Conservation (phyloP, 2,329 filamentous ascomycete genomes). For the Stachybotrys echinatus region DNA sequence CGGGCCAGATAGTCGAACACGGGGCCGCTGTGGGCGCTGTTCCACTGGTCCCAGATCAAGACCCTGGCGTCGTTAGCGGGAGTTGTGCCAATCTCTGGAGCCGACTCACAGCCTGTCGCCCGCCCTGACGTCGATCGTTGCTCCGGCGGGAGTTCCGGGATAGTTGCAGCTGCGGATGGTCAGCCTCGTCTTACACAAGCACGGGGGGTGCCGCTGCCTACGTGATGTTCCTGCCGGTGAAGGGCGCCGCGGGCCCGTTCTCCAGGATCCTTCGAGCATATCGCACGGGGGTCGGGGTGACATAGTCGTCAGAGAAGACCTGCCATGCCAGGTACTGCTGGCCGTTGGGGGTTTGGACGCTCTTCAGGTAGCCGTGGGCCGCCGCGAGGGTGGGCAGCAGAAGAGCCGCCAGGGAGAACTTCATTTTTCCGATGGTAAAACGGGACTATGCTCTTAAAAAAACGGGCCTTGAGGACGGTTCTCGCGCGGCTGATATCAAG, state of each 20-base stretch:
- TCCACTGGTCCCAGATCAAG: conserved; percentile 25
- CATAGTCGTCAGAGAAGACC: not conserved
- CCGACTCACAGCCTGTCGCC: not conserved
- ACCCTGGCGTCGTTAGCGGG: no score
- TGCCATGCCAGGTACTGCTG: conserved; percentile 1
- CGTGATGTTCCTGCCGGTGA: conserved; percentile 1
- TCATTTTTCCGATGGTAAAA: no score
- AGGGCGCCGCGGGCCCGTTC: not conserved
- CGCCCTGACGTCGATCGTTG: not conserved
- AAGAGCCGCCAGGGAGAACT: not conserved
- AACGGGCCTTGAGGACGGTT: no score
- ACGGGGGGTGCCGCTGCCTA: not conserved
- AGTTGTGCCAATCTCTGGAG: not conserved
- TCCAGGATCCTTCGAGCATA: conserved; percentile 1
- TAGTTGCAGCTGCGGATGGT: not conserved
- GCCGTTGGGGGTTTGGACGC: not conserved
- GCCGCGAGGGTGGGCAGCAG: not conserved
- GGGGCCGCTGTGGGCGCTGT: conserved; percentile 24
- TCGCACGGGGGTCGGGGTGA: not conserved
- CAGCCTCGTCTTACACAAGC: no score
- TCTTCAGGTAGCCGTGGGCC: conserved; percentile 1
- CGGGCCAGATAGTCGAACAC: conserved; percentile 24
- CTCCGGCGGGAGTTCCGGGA: not conserved
- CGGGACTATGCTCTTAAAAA: no score
- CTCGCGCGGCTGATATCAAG: no score